These are phyloP conservation scores for Prunus armeniaca DNA, from an alignment of 306 rosid species.

Conservation along the genomic window DNA sequence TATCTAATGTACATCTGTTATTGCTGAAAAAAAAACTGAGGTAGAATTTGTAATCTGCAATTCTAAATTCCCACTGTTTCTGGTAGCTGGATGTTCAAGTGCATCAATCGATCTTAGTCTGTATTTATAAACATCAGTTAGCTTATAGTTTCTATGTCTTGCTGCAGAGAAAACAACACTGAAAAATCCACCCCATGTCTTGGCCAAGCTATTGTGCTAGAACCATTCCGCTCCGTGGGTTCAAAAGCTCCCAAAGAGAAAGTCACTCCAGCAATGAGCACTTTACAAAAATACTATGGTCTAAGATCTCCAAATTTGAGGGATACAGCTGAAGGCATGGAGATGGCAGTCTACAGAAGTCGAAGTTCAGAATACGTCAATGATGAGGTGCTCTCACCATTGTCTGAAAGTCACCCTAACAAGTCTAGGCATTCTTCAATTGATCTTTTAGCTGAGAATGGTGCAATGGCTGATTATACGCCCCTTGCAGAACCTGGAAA, in stretches of 20 bases:
- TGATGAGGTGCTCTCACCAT: constrained; percentile 43
- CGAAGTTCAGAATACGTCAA: constrained; percentile 37
- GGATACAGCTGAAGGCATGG: constrained; percentile 41
- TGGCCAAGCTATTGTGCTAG: constrained; percentile 48
- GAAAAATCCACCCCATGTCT: constrained; percentile 25
- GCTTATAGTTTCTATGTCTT: constrained; percentile 17
- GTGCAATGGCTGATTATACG: constrained; percentile 30
- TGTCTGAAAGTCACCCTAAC: constrained; percentile 33
- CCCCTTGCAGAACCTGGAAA: constrained; percentile 43
- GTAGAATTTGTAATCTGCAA: neutral
- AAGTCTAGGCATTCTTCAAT: constrained; percentile 38
- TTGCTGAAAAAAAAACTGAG: neutral
- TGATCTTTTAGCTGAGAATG: constrained; percentile 50
- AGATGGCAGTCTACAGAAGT: constrained; percentile 56
- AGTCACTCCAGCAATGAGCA: constrained; percentile 61
- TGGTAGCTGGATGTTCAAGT: neutral
- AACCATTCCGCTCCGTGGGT: constrained; percentile 42
- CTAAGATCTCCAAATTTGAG: constrained; percentile 37
- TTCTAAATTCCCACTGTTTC: neutral
- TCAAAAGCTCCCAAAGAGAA: constrained; percentile 43
- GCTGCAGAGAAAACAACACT: constrained; percentile 42
- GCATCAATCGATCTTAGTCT: neutral
- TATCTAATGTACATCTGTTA: neutral
- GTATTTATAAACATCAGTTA: neutral
- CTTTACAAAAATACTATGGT: constrained; percentile 66